Base-by-base conservation (phyloP, 768 basidiomycete genomes). In the Psilocybe cubensis region DNA sequence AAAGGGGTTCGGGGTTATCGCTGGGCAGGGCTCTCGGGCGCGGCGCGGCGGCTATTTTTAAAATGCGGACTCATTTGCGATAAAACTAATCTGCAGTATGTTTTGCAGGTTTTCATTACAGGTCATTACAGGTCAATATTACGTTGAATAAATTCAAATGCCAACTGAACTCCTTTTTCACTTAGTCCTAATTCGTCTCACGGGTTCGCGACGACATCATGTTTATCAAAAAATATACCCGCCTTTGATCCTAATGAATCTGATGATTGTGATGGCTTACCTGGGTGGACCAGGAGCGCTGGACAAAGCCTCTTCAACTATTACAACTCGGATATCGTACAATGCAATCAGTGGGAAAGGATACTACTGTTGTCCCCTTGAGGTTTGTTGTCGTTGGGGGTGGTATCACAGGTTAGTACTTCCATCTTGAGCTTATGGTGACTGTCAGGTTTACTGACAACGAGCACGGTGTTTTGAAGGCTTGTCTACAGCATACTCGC, bases 401-500 rank as follows among this genome's bases (percentile, higher is more conserved):
- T 63, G 79, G 81, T 14, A 75, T 88, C 12, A 76, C 80, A 35
- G 76, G 76, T 67, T 21, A 33, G 64, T 57, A 43, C 28, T 52
- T 14, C 9, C 4, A 1, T 6, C 33, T 47, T 8, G 31, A 9
- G 31, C 8, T 33, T 33, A 41, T 25, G 28, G 8, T 17, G 18
- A 38, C 28, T 6, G 20, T 40, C 33, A n/a, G 24, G 8, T 18
- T 17, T 8, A 27, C 18, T 10, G 33, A n/a, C 41, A 42, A 23
- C 29, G 18, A 14, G 18, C 31, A 27, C 25, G 45, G 23, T 46
- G 25, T 44, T 6, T 0, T 42, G 0, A 21, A 76, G 87, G 87
- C 9, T 71, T 86, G 46, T 79, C 86, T 3, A 72, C 79, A 31
- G 86, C 86, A 3, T 81, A 79, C 61, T 74, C 81, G 14, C 74